phyloP scores from a whole-genome alignment of 352 stramenopile species.

The Globisporangium viniferum region DNA sequence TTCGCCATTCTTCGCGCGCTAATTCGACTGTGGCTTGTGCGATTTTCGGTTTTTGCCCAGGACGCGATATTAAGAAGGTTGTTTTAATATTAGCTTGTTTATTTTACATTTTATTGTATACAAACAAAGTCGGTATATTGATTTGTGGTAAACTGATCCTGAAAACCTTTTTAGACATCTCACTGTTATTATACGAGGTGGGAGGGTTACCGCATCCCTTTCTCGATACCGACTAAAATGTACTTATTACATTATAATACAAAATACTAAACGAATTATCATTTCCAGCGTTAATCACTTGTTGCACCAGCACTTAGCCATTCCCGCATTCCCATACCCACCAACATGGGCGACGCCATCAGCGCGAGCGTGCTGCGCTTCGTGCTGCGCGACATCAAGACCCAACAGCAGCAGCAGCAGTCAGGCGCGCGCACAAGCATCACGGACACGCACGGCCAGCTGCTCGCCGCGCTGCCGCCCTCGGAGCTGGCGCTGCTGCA shows the following conservation, averaged over 20 bases:
- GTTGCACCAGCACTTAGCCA: neutral
- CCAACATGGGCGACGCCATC: constrained; percentile 9
- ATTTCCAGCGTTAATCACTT: neutral
- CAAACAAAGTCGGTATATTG: too few relatives aligned
- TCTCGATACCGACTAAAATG: neutral
- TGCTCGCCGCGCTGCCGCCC: constrained; percentile 34
- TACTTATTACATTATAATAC: too few relatives aligned
- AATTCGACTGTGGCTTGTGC: neutral
- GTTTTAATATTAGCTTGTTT: too few relatives aligned
- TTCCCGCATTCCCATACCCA: neutral
- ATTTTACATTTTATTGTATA: too few relatives aligned
- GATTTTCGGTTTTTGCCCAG: too few relatives aligned
- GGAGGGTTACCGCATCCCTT: too few relatives aligned
- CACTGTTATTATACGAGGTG: too few relatives aligned
- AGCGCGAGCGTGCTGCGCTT: constrained; percentile 37
- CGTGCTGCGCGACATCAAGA: constrained; percentile 48
- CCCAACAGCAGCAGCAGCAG: constrained; percentile 3
- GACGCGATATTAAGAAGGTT: too few relatives aligned
- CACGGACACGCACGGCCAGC: constrained; percentile 39
- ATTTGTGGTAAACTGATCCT: too few relatives aligned
- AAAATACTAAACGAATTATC: neutral
- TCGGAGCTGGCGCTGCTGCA: constrained; percentile 51
- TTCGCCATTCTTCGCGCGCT: constrained; percentile 8
- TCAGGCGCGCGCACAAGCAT: neutral
- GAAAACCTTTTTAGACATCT: too few relatives aligned